Conservation (phyloP, 805 yeast genomes). For the Wickerhamomyces ciferrii region DNA sequence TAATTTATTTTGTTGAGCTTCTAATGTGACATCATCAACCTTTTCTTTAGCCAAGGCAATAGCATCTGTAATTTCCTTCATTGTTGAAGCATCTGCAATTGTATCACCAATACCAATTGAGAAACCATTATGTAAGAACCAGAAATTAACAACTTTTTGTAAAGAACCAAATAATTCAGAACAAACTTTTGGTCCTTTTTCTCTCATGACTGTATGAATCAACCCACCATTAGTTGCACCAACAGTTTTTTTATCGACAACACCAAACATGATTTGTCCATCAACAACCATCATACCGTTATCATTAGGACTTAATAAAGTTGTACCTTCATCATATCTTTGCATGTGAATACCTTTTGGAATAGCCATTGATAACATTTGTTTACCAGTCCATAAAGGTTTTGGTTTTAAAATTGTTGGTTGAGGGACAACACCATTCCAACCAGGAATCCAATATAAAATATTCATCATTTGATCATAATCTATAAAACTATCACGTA, state of each 20-base stretch:
- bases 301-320: slow-evolving; percentile 81
- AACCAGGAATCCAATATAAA: slow-evolving; percentile 94
- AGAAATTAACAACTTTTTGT: slow-evolving; percentile 92
- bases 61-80: slow-evolving; percentile 89
- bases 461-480: slow-evolving; percentile 95
- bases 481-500: slow-evolving; percentile 83
- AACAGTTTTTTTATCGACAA: slow-evolving; percentile 95
- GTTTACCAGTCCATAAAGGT: slow-evolving; percentile 98
- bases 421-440: slow-evolving; percentile 98
- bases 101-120: slow-evolving; percentile 99
- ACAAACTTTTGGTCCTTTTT: slow-evolving; percentile 89
- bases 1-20: slow-evolving; percentile 83
- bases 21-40: slow-evolving; percentile 89
- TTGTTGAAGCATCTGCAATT: slow-evolving; percentile 95
- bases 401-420: slow-evolving; percentile 94
- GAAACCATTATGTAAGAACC: slow-evolving; percentile 96
- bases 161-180: slow-evolving; percentile 87
- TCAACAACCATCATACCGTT: slow-evolving; percentile 93
- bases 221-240: slow-evolving; percentile 99
- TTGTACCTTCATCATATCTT: slow-evolving; percentile 86
- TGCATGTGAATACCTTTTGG: slow-evolving; percentile 95
- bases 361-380: slow-evolving; percentile 83
- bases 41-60: slow-evolving; percentile 89
- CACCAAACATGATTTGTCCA: slow-evolving; percentile 97
- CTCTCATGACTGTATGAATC: slow-evolving; percentile 95